These are phyloP conservation scores for Rhizopogon sp. DNA, from an alignment of 768 basidiomycete species.

Conservation along the genomic window DNA sequence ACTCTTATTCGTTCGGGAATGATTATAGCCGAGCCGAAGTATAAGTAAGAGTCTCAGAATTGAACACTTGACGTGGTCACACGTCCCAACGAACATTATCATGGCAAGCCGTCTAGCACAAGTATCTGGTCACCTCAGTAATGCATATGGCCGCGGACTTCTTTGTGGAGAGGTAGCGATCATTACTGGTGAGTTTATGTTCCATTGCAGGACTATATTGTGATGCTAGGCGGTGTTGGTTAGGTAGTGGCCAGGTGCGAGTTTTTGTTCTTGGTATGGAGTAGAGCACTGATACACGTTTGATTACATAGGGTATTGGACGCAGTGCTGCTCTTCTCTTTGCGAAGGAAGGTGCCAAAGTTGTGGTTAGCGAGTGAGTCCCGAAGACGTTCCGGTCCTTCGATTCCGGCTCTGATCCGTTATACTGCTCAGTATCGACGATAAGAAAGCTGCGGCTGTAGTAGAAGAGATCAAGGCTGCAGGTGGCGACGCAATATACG, in stretches of 20 bases:
- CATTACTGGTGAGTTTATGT: slow-evolving; percentile 60
- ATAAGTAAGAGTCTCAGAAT: too few relatives aligned
- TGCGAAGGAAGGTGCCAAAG: slow-evolving; percentile 81
- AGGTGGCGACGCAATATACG: slow-evolving; percentile 70
- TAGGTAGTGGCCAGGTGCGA: slow-evolving; percentile 72
- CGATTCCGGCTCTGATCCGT: neutral
- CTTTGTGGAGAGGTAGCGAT: slow-evolving; percentile 78
- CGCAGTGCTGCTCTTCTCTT: slow-evolving; percentile 70
- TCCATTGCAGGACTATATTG: neutral
- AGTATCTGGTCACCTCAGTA: slow-evolving; percentile 65
- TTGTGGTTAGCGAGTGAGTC: slow-evolving; percentile 76
- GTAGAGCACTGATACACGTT: neutral
- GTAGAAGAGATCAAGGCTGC: slow-evolving; percentile 66
- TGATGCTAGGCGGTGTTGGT: neutral
- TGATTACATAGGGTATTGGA: slow-evolving; percentile 62
- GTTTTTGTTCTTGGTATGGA: neutral
- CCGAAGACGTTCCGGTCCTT: neutral
- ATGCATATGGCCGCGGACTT: slow-evolving; percentile 46
- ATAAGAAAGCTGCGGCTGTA: slow-evolving; percentile 58
- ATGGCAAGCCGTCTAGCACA: slow-evolving; percentile 63
- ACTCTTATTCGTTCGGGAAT: too few relatives aligned
- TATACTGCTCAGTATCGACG: slow-evolving; percentile 56
- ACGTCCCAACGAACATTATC: neutral
- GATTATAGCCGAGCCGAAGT: too few relatives aligned
- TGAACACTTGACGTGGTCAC: neutral